Conservation (phyloP, 169 alveolate genomes). For the Plasmodium ovale region DNA sequence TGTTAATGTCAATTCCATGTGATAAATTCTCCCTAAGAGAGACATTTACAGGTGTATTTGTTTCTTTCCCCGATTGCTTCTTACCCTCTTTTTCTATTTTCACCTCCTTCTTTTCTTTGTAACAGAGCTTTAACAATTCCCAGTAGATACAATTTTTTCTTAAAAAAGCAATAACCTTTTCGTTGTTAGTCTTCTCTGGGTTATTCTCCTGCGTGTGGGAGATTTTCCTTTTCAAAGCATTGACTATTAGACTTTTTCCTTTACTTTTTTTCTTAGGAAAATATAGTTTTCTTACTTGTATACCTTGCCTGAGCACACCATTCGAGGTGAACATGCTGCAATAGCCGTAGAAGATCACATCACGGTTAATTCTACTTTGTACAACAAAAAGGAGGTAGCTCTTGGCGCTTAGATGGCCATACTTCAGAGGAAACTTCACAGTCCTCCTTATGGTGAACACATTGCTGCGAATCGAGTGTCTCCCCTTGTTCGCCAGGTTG, state of each 20-base stretch:
- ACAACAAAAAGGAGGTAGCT: constrained; percentile 26
- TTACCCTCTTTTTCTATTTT: not conserved
- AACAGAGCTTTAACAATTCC: constrained; percentile 15
- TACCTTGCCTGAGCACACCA: constrained; percentile 40
- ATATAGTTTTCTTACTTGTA: constrained; percentile 37
- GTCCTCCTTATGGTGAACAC: constrained; percentile 2
- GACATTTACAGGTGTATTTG: not conserved
- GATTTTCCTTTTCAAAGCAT: constrained; percentile 41
- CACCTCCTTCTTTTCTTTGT: not conserved
- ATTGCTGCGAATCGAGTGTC: not conserved
- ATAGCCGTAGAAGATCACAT: constrained; percentile 6
- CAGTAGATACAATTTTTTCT: constrained; percentile 12
- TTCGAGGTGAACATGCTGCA: constrained; percentile 16
- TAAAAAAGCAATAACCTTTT: constrained; percentile 1
- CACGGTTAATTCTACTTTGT: not conserved
- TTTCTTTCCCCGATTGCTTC: not conserved
- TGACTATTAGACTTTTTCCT: no score
- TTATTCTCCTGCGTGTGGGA: not conserved
- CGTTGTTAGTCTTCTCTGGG: not conserved
- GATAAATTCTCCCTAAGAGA: no score
- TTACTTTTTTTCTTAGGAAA: not conserved
- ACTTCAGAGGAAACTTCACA: constrained; percentile 14
- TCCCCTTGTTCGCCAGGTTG: constrained; percentile 10
- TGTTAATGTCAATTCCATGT: no score
- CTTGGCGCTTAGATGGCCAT: constrained; percentile 15